These are phyloP conservation scores for Kwoniella heveanensis DNA, from an alignment of 768 basidiomycete genomes.

Conservation along the genomic window DNA sequence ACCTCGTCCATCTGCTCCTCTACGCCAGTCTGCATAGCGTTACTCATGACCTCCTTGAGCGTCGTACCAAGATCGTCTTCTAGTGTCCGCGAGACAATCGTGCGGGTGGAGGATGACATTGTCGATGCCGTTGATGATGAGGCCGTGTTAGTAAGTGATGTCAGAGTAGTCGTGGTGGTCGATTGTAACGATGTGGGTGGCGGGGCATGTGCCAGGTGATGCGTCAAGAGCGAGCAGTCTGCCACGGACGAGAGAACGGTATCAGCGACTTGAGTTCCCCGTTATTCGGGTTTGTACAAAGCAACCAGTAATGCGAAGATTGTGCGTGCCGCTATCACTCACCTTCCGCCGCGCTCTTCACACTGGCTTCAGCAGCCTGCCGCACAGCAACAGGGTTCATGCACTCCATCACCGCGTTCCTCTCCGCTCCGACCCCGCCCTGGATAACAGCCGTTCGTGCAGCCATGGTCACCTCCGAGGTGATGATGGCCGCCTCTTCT, in stretches of 20 bases:
- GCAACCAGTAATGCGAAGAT: too few species aligned
- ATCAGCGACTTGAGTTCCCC: too few species aligned
- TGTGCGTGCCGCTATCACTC: slow-evolving; percentile 2
- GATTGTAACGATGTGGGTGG: slow-evolving; percentile 11
- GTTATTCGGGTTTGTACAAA: too few species aligned
- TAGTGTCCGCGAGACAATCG: slow-evolving; percentile 26
- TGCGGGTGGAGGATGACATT: slow-evolving; percentile 10
- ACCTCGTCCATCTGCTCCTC: slow-evolving; percentile 31
- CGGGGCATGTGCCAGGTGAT: slow-evolving; percentile 21
- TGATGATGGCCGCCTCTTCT: slow-evolving; percentile 27
- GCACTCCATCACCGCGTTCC: slow-evolving; percentile 18
- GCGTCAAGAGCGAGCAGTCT: slow-evolving; percentile 24
- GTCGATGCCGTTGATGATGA: slow-evolving; percentile 1
- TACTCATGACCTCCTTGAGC: slow-evolving; percentile 23
- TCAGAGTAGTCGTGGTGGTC: slow-evolving; percentile 6
- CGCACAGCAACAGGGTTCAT: slow-evolving; percentile 38
- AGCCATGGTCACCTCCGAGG: slow-evolving; percentile 22
- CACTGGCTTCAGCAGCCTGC: slow-evolving; percentile 24
- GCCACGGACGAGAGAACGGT: not conserved
- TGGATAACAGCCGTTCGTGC: slow-evolving; percentile 17
- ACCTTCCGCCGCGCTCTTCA: slow-evolving; percentile 23
- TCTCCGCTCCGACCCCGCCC: slow-evolving; percentile 11
- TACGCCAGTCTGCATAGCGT: slow-evolving; percentile 29
- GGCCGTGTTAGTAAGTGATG: slow-evolving; percentile 1
- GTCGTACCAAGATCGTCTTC: slow-evolving; percentile 24